Base-by-base conservation (phyloP, 23 red algal genomes). In the Agarophyton chilense region DNA sequence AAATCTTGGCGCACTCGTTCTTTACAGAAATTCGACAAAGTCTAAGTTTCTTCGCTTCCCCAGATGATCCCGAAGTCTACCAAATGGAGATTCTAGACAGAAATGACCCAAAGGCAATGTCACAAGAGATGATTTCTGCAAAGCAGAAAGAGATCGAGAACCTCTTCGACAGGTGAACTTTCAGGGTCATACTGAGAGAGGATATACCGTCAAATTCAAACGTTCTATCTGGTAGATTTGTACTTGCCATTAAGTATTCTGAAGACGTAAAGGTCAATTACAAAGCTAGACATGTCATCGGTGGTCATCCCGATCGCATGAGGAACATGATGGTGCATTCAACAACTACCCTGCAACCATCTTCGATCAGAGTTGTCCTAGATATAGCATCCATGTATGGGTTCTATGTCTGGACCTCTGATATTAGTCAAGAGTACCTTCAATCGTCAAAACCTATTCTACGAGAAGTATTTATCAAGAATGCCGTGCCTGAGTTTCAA, bases 211-310 rank as follows among this genome's bases (percentile, higher is more conserved):
- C 18, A 24, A 49, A 78, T 53, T 31, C 17, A 46, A 78, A 78
- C 29, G 42, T 78, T 24, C 50, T 78, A 22, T 40, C 28, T 9
- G 73, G 0, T 16, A 40, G 73, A 17, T 78, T 78, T 17, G 73
- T 50, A n/a, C 29, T 51, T 9, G 73, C 38, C 21, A 19, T 78
- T 14, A 78, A 78, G 73, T 78, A 31, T 21, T 12, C 73, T 10
- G 3, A 47, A 33, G 45, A 78, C 49, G 26, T 6, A 17, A 45
- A 49, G 17, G 45, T 49, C 38, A 78, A 78, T 9, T 51, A 78
- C 73, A 78, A 50, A 40, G 73, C 41, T 24, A 41, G 73, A 24
- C 49, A 78, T 51, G 73, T 78, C 19, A 78, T 78, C 4, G 18
- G 42, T 47, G 0, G 73, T 24, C 42, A 49, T 17, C 73, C 10